Evolutionary conservation across 169 alveolate species (phyloP).

Genomic region (Plasmodium berghei): DNA sequence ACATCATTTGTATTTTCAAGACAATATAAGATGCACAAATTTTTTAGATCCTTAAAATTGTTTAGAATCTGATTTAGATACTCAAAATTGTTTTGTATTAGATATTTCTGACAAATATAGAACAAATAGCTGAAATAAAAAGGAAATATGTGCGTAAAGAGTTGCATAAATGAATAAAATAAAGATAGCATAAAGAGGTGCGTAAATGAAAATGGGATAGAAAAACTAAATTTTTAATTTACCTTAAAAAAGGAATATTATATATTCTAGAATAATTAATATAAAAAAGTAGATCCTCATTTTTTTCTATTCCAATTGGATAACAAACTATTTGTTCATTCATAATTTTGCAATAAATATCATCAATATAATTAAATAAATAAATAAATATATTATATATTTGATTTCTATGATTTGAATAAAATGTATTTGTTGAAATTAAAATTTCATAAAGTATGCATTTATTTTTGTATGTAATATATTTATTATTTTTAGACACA

Average conservation of each 20-base stretch:
- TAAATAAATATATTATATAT: conserved; percentile 29
- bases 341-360: conserved; percentile 9
- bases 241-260: conserved; percentile 34
- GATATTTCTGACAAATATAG: conserved; percentile 12
- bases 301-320: neutral
- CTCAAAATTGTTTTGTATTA: conserved; percentile 6
- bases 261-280: conserved; percentile 10
- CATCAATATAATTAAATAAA: conserved; percentile 50
- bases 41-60: conserved; percentile 17
- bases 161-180: neutral
- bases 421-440: conserved; percentile 36
- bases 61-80: conserved; percentile 10
- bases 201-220: neutral
- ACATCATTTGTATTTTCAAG: conserved; percentile 26
- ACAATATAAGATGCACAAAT: conserved; percentile 26
- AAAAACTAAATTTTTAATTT: neutral
- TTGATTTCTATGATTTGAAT: neutral
- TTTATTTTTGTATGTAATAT: conserved; percentile 19
- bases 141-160: neutral
- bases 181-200: conserved; percentile 2
- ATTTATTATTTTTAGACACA: neutral
- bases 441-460: conserved; percentile 30
- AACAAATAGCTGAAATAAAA: conserved; percentile 29
- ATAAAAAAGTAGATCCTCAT: conserved; percentile 26
- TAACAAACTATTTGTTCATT: neutral